Conservation (phyloP, 139 green algal genomes). For the Chlorella sp. region DNA sequence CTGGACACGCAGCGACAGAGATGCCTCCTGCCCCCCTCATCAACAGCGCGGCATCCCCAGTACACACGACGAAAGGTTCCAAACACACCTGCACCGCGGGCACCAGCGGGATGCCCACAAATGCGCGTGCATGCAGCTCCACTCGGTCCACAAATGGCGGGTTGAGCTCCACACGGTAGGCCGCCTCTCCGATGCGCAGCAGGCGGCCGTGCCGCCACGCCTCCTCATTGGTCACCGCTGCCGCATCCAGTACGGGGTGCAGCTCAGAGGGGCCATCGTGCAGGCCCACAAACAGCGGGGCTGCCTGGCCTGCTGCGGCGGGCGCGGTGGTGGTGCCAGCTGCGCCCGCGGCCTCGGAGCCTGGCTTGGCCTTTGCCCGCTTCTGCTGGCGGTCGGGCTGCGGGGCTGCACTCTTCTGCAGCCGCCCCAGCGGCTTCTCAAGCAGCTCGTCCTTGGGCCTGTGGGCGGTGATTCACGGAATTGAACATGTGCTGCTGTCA, state of each 20-base stretch:
- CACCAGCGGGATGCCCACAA: slow-evolving; percentile 50
- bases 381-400: slow-evolving; percentile 56
- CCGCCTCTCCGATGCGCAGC: slow-evolving; percentile 61
- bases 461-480: too few species aligned
- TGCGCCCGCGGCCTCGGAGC: not conserved
- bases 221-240: slow-evolving; percentile 59
- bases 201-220: slow-evolving; percentile 72
- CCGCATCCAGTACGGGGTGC: slow-evolving; percentile 48
- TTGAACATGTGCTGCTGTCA: too few species aligned
- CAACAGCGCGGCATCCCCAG: too few species aligned
- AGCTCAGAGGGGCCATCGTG: slow-evolving; percentile 34
- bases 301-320: not conserved
- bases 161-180: slow-evolving; percentile 70
- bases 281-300: slow-evolving; percentile 20
- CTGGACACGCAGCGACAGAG: too few species aligned
- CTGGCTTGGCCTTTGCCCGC: slow-evolving; percentile 23
- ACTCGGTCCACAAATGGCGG: slow-evolving; percentile 70
- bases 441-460: slow-evolving; percentile 76
- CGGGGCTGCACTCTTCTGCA: slow-evolving; percentile 62
- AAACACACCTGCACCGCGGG: slow-evolving; percentile 12
- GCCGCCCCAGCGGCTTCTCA: slow-evolving; percentile 68
- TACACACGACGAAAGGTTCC: not conserved
- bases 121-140: slow-evolving; percentile 32
- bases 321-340: not conserved
- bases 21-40: too few species aligned